Base-by-base conservation (phyloP, 768 basidiomycete species). In the Baorangia bicolor region DNA sequence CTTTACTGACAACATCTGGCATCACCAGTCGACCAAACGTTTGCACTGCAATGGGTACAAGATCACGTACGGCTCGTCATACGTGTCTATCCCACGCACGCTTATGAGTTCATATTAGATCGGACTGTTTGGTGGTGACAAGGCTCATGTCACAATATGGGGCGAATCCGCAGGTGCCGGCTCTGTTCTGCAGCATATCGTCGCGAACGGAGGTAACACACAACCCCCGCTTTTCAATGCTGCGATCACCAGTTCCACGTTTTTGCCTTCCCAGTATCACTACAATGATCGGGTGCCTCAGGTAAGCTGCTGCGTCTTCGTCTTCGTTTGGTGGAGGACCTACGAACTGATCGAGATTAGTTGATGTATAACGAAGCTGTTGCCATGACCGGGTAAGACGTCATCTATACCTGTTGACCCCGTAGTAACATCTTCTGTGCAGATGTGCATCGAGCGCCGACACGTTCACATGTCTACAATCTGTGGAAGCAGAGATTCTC, bases 401-500 rank as follows among this genome's bases (percentile, higher is more conserved):
- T 21, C 37, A 23, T 28, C 46, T 18, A 10, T 16, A 11, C 54
- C 60, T 6, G 41, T 63, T 14, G 43, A 57, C 12, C 71, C 66
- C 33, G 9, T 44, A 25, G 9, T 49, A 48, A 51, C 16, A 5
- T 5, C 2, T 16, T 43, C 3, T 13, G 10, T 50, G 23, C 20
- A 54, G 77, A n/a, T 80, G 78, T 52, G 33, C 68, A 7, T 80
- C 5, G n/a, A n/a, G n/a, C n/a, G n/a, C n/a, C n/a, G n/a, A n/a
- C n/a, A n/a, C n/a, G n/a, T n/a, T n/a, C n/a, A 57, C 59, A 2
- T 80, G 80, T 53, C 69, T 81, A n/a, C 74, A 77, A 30, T 42
- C 60, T 9, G 62, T 63, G 6, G 68, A 75, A 25, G 63, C 64
- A 8, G 55, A 52, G 16, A 50, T 54, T 12, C 66, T 5, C n/a